Conservation (phyloP, 2,329 filamentous ascomycete genomes). For the Pochonia chlamydosporia region DNA sequence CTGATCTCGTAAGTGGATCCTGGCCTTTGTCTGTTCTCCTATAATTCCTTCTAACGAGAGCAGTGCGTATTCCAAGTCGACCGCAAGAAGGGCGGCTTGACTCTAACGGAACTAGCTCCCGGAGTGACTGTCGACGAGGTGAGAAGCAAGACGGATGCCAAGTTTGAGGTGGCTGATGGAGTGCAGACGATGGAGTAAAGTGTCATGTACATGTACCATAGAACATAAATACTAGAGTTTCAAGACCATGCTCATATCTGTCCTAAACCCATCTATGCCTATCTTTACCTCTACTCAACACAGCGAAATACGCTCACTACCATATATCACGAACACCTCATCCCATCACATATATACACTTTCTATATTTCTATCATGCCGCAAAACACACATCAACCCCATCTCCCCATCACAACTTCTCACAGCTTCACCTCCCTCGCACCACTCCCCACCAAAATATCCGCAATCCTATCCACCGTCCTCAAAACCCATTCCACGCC, state of each 20-base stretch:
- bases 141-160: conserved; percentile 62
- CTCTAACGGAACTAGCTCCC: conserved; percentile 64
- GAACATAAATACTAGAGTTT: background rate
- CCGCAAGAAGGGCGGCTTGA: conserved; percentile 53
- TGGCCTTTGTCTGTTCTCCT: background rate
- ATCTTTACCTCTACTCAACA: too few species aligned
- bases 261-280: too few species aligned
- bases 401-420: background rate
- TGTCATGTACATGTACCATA: conserved; percentile 11
- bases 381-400: background rate
- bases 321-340: too few species aligned
- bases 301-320: too few species aligned
- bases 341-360: too few species aligned
- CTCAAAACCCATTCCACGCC: conserved; percentile 41
- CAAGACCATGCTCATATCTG: too few species aligned
- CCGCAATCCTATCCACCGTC: conserved; percentile 38
- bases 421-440: conserved; percentile 11
- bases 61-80: conserved; percentile 68
- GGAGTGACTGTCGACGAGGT: conserved; percentile 65
- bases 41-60: conserved; percentile 6
- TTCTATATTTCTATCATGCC: background rate
- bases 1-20: conserved; percentile 56
- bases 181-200: conserved; percentile 40
- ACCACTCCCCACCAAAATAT: conserved; percentile 37
- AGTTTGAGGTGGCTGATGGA: conserved; percentile 56